A percentile compares a stretch with the other conserved stretches of the same genome.
Conservation (phyloP, 1,284 basidiomycete genomes). For the Irpex sp. region DNA sequence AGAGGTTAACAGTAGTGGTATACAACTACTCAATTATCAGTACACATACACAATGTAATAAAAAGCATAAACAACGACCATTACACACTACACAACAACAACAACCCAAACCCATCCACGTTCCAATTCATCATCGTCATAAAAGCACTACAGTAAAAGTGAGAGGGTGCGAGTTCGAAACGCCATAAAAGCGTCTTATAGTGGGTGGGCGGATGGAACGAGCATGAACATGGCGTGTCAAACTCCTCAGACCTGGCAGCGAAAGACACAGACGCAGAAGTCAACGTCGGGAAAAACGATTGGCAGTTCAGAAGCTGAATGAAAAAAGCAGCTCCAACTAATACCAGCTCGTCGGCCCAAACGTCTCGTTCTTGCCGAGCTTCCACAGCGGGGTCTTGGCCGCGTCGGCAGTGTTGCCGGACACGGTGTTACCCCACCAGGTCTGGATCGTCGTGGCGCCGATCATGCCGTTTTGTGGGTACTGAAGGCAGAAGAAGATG, state of each 20-base stretch:
- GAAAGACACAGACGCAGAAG: too few relatives aligned
- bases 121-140: not conserved
- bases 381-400: conserved; percentile 26
- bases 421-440: conserved; percentile 75
- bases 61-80: too few relatives aligned
- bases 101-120: not conserved
- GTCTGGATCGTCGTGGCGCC: conserved; percentile 47
- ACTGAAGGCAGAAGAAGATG: conserved; percentile 70
- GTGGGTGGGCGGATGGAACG: too few relatives aligned
- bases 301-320: not conserved
- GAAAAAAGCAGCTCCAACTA: not conserved
- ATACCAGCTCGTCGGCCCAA: conserved; percentile 30
- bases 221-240: too few relatives aligned
- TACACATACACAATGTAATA: too few relatives aligned
- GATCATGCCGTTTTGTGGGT: conserved; percentile 59
- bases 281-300: not conserved
- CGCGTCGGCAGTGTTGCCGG: conserved; percentile 40
- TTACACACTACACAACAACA: too few relatives aligned
- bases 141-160: not conserved
- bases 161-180: not conserved
- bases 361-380: conserved; percentile 30
- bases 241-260: too few relatives aligned
- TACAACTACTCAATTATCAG: too few relatives aligned
- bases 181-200: too few relatives aligned
- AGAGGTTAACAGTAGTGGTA: too few relatives aligned